Percentiles rank a stretch among this genome's conserved stretches.
Conservation (phyloP, 768 basidiomycete species). For the Mycena chlorophos region DNA sequence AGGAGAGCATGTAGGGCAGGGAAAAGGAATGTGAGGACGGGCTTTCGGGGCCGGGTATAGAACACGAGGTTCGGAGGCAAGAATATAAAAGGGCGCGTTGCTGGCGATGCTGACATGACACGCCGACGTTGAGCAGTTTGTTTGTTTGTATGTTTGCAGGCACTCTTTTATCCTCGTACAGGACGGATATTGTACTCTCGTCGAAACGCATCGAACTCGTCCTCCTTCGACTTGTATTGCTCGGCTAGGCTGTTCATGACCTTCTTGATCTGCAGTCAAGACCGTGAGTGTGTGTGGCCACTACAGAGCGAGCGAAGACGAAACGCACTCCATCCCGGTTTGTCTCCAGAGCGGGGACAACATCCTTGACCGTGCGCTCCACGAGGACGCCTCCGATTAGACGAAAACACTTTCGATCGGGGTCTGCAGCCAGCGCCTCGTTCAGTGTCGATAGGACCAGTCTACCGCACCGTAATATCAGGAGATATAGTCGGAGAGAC, state of each 20-base stretch:
- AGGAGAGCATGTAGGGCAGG: background rate
- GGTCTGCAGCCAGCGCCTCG: slow-evolving; percentile 79
- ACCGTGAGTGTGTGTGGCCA: slow-evolving; percentile 10
- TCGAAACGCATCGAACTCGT: slow-evolving; percentile 80
- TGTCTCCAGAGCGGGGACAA: slow-evolving; percentile 86
- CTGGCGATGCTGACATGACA: no score
- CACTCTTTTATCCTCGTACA: slow-evolving; percentile 19
- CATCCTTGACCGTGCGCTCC: slow-evolving; percentile 93
- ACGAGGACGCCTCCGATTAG: slow-evolving; percentile 95
- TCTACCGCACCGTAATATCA: slow-evolving; percentile 40
- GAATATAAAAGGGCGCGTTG: no score
- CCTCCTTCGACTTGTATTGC: slow-evolving; percentile 88
- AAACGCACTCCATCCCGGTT: slow-evolving; percentile 80
- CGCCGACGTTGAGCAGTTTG: no score
- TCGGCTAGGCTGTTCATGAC: slow-evolving; percentile 76
- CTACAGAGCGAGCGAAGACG: slow-evolving; percentile 4
- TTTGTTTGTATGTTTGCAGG: no score
- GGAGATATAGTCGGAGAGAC: background rate
- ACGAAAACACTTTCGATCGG: slow-evolving; percentile 93
- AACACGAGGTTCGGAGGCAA: background rate
- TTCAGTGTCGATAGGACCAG: slow-evolving; percentile 86
- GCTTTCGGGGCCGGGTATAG: background rate
- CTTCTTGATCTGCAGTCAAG: slow-evolving; percentile 66
- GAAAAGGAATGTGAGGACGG: background rate
- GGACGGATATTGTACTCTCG: slow-evolving; percentile 74